phyloP scores from a whole-genome alignment of 345 rosid species.

The Raphanus raphanistrum region DNA sequence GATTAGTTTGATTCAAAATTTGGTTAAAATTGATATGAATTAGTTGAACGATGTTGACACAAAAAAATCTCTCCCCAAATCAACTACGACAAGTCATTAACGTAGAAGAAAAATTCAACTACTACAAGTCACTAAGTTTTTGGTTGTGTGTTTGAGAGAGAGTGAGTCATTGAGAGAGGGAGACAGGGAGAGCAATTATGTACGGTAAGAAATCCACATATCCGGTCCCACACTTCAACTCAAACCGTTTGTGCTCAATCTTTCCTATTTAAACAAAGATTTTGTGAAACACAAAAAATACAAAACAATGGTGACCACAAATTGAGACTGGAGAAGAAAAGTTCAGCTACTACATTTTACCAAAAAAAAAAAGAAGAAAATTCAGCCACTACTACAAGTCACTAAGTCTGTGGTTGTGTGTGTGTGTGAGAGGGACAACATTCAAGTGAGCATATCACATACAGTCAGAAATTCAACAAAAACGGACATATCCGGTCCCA shows the following conservation, averaged over 20 bases:
- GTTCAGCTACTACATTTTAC: neutral
- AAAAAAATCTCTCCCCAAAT: too few species aligned
- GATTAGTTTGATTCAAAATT: neutral
- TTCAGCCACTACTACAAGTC: neutral
- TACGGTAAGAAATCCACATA: neutral
- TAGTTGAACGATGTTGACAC: too few species aligned
- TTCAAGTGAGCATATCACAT: neutral
- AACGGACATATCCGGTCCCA: slow-evolving; percentile 3
- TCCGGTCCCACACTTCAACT: neutral
- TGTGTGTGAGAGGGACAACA: neutral
- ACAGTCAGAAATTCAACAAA: slow-evolving; percentile 1
- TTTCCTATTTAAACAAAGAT: neutral
- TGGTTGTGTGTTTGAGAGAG: neutral
- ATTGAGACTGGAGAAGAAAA: neutral
- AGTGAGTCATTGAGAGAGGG: neutral
- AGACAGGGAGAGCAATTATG: neutral
- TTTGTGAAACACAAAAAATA: neutral
- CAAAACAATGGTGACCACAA: neutral
- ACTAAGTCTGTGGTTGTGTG: neutral
- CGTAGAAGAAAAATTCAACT: neutral
- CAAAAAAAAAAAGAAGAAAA: too few species aligned
- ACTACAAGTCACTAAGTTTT: neutral
- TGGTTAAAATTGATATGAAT: neutral
- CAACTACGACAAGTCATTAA: neutral
- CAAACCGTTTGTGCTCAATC: neutral